Base-by-base conservation (phyloP, 1,284 basidiomycete genomes). In the Apiotrichum brassicae region DNA sequence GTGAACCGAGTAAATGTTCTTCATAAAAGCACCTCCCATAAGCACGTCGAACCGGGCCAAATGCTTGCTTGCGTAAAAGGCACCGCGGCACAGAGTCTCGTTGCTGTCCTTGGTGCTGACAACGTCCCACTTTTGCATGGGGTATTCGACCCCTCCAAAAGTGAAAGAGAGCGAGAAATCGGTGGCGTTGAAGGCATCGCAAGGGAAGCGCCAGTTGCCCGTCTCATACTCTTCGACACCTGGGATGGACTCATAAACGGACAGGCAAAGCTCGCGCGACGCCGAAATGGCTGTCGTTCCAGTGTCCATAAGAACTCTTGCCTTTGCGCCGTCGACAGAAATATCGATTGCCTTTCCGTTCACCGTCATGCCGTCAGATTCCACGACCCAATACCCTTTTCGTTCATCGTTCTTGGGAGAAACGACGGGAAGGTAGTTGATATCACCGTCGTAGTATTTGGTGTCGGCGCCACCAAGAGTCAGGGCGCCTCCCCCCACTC, bases 381-480 rank as follows among this genome's bases (percentile, higher is more conserved):
- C 33, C 7, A 34, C n/a, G 16, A 34, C 13, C 33, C 33, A 34
- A 16, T 34, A 34, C n/a, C n/a, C n/a, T n/a, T n/a, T n/a, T n/a
- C n/a, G n/a, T 7, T 12, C n/a, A 16, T 14, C 12, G 33, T 34
- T 18, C 26, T 36, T 25, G 51, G 54, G 9, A 4, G 16, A 24
- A 25, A 50, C 45, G 0, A 82, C 78, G 46, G 86, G 75, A 13
- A 41, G 25, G 47, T 41, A 28, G 12, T 43, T 12, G 24, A 48
- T 24, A 19, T 43, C 33, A 14, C 40, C 40, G 14, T 20, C 7
- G 34, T 36, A 48, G 26, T 43, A 34, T 13, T 13, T 33, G 8
- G 40, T 26, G 6, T 24, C 24, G n/a, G 36, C 28, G 19, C 36
- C 41, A 6, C 40, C 40, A 9, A 42, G 40, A 5, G 28, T 42